Evolutionary conservation across 345 rosid species (phyloP), one percentile per base, ranked within the genome.

Genomic region (Brassica rapa): DNA sequence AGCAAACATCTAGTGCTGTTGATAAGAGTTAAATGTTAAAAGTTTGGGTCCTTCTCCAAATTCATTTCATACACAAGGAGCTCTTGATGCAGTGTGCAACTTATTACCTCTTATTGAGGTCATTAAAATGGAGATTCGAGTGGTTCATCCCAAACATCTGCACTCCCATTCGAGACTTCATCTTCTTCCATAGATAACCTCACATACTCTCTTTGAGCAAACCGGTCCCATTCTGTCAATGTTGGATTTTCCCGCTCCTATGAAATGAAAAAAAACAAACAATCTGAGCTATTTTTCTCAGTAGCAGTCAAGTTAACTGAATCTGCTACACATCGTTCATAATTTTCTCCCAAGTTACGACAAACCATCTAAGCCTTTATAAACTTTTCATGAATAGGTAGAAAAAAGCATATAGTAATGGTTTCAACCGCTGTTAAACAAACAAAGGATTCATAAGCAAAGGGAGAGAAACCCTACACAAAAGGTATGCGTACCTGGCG

Each of bases 171-270:
- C 66, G 93, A 88, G 63, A 84, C 88, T 78, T 89, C 97, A 82
- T 89, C 96, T 85, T 89, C 92, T 75, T 89, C 92, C 93, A 88
- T 90, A 24, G 93, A 90, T 65, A 89, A 85, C 60, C 89, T 85
- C 60, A 87, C 86, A 78, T 87, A 88, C 84, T 89, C 91, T 84
- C 87, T 84, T 71, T 86, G 89, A 1, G 92, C 92, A 86, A 86
- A 91, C 23, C 88, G 83, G 80, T 91, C 92, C 94, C 94, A 91
- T 62, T 91, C 94, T 37, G 91, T 89, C 86, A 86, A 77, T 32
- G 88, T 77, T 70, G 90, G 94, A 69, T 89, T 87, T 76, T 87
- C 96, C 0, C 86, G 88, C 82, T 89, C 90, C 94, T 89, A 16
- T 9, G 3, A 62, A 78, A 68, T 65, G 41, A 56, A 60, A 35